These are phyloP conservation scores for Angomonas deanei DNA, from an alignment of 208 protist genomes.

Conservation along the genomic window DNA sequence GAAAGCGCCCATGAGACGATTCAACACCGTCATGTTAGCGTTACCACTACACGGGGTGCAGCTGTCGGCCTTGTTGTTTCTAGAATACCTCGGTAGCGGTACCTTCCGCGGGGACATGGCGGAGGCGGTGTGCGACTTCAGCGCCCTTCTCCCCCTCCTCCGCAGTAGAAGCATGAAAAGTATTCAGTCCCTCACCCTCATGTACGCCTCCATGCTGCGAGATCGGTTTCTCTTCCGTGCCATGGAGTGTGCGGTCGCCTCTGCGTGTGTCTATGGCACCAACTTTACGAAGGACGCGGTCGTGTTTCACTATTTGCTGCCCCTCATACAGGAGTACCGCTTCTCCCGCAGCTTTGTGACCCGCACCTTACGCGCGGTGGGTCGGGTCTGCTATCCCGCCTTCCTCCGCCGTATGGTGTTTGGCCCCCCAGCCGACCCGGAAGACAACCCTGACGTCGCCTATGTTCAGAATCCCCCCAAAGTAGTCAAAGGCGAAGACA, in stretches of 20 bases:
- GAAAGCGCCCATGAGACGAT: background rate
- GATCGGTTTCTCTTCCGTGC: constrained; percentile 41
- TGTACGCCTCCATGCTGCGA: constrained; percentile 23
- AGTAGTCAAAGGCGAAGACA: background rate
- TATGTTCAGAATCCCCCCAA: constrained; percentile 3
- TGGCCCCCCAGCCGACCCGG: background rate
- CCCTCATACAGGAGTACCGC: constrained; percentile 52
- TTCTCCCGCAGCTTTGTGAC: constrained; percentile 49
- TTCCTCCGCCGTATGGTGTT: constrained; percentile 16
- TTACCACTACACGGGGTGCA: constrained; percentile 24
- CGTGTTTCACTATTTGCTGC: constrained; percentile 40
- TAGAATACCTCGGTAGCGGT: constrained; percentile 45
- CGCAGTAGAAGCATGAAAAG: constrained; percentile 15
- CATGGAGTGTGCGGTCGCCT: constrained; percentile 49
- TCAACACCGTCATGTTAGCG: constrained; percentile 9
- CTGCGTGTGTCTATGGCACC: constrained; percentile 13
- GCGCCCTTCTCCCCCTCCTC: constrained; percentile 17
- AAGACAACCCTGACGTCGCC: background rate
- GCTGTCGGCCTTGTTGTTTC: constrained; percentile 37
- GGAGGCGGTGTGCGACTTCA: constrained; percentile 27
- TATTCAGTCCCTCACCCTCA: constrained; percentile 10
- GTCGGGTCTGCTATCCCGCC: constrained; percentile 21
- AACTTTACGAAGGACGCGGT: constrained; percentile 45
- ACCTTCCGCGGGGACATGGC: constrained; percentile 42
- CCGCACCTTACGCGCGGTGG: constrained; percentile 19